Conservation (phyloP, 805 yeast genomes). For the Teunomyces kruisii region DNA sequence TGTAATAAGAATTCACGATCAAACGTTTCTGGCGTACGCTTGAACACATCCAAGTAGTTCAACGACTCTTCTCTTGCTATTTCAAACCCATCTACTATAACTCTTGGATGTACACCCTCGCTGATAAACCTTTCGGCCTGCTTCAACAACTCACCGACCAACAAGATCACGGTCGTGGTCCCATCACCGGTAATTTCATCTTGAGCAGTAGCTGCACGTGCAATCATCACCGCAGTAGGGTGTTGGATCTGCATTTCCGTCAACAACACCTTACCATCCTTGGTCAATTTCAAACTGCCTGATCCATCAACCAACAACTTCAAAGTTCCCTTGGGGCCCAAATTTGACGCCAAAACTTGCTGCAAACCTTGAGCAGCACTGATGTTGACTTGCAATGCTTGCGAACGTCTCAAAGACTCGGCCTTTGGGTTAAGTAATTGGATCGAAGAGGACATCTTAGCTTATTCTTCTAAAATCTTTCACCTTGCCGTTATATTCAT, state of each 20-base stretch:
- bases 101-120: constrained; percentile 96
- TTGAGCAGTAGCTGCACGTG: constrained; percentile 97
- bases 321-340: constrained; percentile 96
- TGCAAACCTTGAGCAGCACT: constrained; percentile 97
- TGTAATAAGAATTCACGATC: constrained; percentile 88
- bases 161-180: constrained; percentile 89
- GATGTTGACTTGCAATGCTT: constrained; percentile 92
- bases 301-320: constrained; percentile 97
- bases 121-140: constrained; percentile 90
- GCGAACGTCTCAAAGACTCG: constrained; percentile 91
- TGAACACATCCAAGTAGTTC: constrained; percentile 66
- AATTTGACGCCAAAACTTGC: constrained; percentile 83
- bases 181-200: constrained; percentile 99
- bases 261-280: constrained; percentile 92
- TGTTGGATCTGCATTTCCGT: constrained; percentile 91
- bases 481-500: constrained; percentile 4
- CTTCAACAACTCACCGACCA: constrained; percentile 91
- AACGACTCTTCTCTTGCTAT: constrained; percentile 76
- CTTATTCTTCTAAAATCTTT: constrained; percentile 4
- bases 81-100: constrained; percentile 93
- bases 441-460: constrained; percentile 55
- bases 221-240: constrained; percentile 54
- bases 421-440: constrained; percentile 96
- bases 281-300: constrained; percentile 91
- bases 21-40: constrained; percentile 48